Percentiles rank a stretch among this genome's conserved stretches.
Conservation (phyloP, 2,329 filamentous ascomycete genomes). For the Periglandula ipomoeae region DNA sequence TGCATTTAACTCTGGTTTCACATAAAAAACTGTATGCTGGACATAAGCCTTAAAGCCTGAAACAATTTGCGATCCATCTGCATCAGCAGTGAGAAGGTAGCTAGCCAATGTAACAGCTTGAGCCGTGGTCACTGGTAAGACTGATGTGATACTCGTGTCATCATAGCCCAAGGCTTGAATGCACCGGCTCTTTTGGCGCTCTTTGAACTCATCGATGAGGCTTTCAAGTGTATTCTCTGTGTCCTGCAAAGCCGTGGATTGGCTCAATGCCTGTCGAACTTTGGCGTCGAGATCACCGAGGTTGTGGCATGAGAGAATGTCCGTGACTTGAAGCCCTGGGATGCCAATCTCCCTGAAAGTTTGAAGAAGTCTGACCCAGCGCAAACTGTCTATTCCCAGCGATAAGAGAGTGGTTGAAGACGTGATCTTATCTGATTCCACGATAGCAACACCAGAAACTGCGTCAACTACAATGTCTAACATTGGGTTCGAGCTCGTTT, state of each 20-base stretch:
- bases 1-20: not conserved
- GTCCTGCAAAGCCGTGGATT: not conserved
- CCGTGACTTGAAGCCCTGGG: not conserved
- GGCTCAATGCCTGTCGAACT: constrained; percentile 4
- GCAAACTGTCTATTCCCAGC: constrained; percentile 24
- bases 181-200: not conserved
- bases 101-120: not conserved
- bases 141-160: not conserved
- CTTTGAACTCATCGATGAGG: not conserved
- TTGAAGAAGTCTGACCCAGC: constrained; percentile 24
- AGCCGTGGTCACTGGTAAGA: not conserved
- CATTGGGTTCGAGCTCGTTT: not conserved
- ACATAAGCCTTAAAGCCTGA: not conserved
- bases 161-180: not conserved
- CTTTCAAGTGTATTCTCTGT: not conserved
- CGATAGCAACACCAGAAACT: not conserved
- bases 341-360: constrained; percentile 15
- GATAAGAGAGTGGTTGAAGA: not conserved
- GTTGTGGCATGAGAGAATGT: not conserved
- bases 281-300: constrained; percentile 13
- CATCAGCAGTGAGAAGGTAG: not conserved
- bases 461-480: not conserved
- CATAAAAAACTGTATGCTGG: not conserved
- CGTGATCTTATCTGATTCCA: not conserved
- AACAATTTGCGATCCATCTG: not conserved